Conservation (phyloP, 495 filamentous ascomycete species). For the Saxophila tyrrhenica region DNA sequence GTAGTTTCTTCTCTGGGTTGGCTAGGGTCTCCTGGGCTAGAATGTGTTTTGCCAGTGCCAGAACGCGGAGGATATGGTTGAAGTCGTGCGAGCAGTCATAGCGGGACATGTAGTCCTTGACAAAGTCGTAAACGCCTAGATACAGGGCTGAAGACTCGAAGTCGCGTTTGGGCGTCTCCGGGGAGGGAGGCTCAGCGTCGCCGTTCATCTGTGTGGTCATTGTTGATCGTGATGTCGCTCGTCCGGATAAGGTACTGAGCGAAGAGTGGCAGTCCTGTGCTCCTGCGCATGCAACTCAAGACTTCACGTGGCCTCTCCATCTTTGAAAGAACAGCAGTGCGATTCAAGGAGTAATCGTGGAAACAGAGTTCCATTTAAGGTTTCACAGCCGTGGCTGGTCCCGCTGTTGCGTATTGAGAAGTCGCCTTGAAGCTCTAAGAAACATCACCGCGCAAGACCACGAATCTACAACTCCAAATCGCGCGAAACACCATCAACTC, state of each 20-base stretch:
- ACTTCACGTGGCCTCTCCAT: too few relatives aligned
- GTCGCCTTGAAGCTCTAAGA: not conserved
- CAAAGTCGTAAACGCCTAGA: constrained; percentile 33
- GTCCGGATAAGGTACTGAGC: too few relatives aligned
- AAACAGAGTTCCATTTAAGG: not conserved
- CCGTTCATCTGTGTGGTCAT: not conserved
- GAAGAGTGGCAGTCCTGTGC: too few relatives aligned
- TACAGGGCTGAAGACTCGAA: constrained; percentile 16
- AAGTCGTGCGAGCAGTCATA: constrained; percentile 84
- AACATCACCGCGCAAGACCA: not conserved
- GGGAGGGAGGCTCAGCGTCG: not conserved
- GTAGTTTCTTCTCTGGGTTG: constrained; percentile 18
- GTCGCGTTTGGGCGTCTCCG: constrained; percentile 2
- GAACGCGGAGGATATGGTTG: constrained; percentile 69
- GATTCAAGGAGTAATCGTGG: not conserved
- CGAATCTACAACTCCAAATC: not conserved
- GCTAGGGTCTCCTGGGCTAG: constrained; percentile 34
- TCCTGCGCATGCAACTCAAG: too few relatives aligned
- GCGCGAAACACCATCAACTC: not conserved
- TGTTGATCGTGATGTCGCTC: too few relatives aligned
- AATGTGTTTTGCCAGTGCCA: constrained; percentile 54
- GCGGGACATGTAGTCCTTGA: constrained; percentile 60
- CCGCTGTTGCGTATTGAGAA: not conserved
- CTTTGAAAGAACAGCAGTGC: too few relatives aligned
- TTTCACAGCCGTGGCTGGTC: not conserved